Conservation (phyloP, 805 yeast species). For the Sporopachydermia quercuum region DNA sequence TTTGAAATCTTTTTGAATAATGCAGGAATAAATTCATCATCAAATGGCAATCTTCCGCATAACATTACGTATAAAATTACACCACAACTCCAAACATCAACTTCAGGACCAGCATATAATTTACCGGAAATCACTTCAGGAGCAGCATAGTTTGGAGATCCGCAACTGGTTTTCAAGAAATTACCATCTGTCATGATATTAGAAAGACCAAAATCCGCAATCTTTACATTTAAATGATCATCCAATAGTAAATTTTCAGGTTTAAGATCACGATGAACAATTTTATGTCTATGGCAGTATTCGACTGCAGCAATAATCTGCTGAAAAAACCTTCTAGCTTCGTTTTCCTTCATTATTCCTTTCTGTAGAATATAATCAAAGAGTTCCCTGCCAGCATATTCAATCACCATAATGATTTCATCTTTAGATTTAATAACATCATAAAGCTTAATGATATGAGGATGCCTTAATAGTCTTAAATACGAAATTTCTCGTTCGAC, state of each 20-base stretch:
- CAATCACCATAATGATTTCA: conserved; percentile 94
- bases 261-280: conserved; percentile 91
- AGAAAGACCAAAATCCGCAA: conserved; percentile 90
- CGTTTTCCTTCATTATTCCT: conserved; percentile 84
- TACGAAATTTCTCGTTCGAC: conserved; percentile 90
- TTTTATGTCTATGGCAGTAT: conserved; percentile 91
- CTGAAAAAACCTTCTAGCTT: conserved; percentile 87
- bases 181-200: conserved; percentile 97
- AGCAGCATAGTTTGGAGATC: conserved; percentile 95
- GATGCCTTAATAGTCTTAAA: conserved; percentile 76
- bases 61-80: conserved; percentile 91
- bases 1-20: conserved; percentile 82
- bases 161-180: conserved; percentile 87
- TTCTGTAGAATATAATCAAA: conserved; percentile 91
- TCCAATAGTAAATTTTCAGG: conserved; percentile 88
- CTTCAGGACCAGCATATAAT: conserved; percentile 94
- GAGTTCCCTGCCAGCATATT: conserved; percentile 90
- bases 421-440: conserved; percentile 93
- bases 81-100: conserved; percentile 96
- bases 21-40: conserved; percentile 91
- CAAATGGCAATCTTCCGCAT: conserved; percentile 91
- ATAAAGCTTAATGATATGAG: conserved; percentile 88
- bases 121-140: conserved; percentile 95
- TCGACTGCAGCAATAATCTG: conserved; percentile 95
- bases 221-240: conserved; percentile 81